Evolutionary conservation across 2,329 filamentous ascomycete genomes (phyloP).

Genomic region (Botrytis fragariae): DNA sequence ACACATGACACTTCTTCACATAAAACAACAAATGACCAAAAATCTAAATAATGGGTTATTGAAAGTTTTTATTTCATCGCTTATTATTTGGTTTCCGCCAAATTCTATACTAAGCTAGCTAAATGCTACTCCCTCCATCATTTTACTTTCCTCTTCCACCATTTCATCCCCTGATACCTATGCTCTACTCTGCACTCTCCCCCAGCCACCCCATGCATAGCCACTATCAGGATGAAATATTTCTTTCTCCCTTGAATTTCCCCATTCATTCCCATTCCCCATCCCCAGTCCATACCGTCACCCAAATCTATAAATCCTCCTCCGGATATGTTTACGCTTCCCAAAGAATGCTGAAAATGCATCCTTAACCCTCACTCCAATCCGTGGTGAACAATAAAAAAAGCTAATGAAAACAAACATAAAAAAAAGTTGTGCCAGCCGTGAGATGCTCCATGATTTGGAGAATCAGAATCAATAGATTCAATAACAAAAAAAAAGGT

Average conservation of each 20-base stretch:
- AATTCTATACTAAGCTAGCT: slow-evolving; percentile 7
- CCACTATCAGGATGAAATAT: background rate
- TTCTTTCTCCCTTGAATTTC: background rate
- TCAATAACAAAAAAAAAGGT: slow-evolving; percentile 2
- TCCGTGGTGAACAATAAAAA: slow-evolving; percentile 1
- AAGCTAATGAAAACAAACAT: slow-evolving; percentile 16
- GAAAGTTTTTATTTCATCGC: background rate
- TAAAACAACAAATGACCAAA: background rate
- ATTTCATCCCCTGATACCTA: background rate
- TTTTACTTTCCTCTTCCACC: background rate
- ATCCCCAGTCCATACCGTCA: background rate
- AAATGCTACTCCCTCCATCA: background rate
- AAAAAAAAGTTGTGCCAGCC: slow-evolving; percentile 3
- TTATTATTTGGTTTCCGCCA: background rate
- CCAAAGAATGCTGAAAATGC: slow-evolving; percentile 7
- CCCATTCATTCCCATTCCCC: background rate
- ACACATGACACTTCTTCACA: background rate
- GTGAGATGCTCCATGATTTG: background rate
- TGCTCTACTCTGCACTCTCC: background rate
- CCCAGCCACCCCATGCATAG: background rate
- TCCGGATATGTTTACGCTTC: slow-evolving; percentile 6
- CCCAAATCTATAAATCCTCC: slow-evolving; percentile 10
- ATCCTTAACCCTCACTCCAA: slow-evolving; percentile 8
- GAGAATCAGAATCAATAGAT: slow-evolving; percentile 13
- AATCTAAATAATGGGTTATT: background rate